Percentiles rank a stretch among this genome's conserved stretches.
These are phyloP conservation scores for Lactarius hengduanensis DNA, from an alignment of 768 basidiomycete species.

Conservation along the genomic window DNA sequence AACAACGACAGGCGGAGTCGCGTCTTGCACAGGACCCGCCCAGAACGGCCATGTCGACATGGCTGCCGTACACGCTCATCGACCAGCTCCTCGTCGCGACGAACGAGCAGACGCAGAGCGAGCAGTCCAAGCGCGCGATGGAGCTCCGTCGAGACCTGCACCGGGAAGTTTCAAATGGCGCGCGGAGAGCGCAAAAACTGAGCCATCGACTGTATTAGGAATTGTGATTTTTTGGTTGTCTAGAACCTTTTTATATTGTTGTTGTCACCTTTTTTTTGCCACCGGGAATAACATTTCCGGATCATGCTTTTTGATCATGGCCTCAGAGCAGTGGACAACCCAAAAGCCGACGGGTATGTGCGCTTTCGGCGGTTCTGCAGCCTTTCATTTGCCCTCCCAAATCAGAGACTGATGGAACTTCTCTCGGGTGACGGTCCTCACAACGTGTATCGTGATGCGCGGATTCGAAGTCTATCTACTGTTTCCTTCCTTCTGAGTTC, in stretches of 20 bases:
- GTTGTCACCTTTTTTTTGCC: neutral
- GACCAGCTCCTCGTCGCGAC: constrained; percentile 77
- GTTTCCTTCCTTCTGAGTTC: neutral
- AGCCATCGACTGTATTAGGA: constrained; percentile 34
- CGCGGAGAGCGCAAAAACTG: constrained; percentile 68
- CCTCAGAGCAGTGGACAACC: neutral
- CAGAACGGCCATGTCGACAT: constrained; percentile 60
- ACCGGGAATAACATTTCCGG: neutral
- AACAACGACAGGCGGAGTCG: constrained; percentile 46
- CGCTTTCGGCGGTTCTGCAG: neutral
- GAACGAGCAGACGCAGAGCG: constrained; percentile 44
- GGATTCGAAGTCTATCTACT: neutral
- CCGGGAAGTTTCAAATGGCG: constrained; percentile 57
- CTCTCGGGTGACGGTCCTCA: neutral
- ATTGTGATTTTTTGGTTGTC: constrained; percentile 12
- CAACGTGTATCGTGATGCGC: neutral
- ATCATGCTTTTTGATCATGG: too few species aligned
- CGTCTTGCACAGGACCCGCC: constrained; percentile 51
- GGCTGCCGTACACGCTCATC: constrained; percentile 81
- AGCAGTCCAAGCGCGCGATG: constrained; percentile 45
- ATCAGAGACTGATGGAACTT: neutral
- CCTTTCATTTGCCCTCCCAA: neutral
- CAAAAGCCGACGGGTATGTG: neutral
- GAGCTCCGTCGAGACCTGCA: constrained; percentile 51
- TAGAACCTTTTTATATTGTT: neutral